Percentiles rank a stretch among this genome's conserved stretches.
These are phyloP conservation scores for Sanghuangporus baumii DNA, from an alignment of 1,284 basidiomycete species.

Conservation along the genomic window DNA sequence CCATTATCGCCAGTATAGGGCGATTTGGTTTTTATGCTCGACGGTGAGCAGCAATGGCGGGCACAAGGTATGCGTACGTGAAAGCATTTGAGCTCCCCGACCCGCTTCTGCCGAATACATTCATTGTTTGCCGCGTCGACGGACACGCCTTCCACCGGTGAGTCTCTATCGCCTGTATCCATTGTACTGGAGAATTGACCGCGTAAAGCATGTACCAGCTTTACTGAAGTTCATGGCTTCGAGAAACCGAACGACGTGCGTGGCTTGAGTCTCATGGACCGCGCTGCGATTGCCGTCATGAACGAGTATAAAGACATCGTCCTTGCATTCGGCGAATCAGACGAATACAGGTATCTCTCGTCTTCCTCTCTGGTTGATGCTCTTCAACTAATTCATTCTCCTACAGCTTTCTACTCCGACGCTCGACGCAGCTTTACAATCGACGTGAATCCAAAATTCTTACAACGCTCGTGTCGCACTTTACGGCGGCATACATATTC, in stretches of 20 bases:
- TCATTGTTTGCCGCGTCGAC: constrained; percentile 85
- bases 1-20: not conserved
- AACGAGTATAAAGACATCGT: constrained; percentile 76
- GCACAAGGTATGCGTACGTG: constrained; percentile 89
- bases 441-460: constrained; percentile 87
- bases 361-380: not conserved
- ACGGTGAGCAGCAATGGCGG: constrained; percentile 64
- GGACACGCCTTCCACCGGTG: constrained; percentile 94
- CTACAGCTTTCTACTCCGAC: constrained; percentile 79
- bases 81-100: constrained; percentile 89
- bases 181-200: not conserved
- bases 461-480: constrained; percentile 83
- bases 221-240: constrained; percentile 82
- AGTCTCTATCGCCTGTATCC: not conserved
- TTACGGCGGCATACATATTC: constrained; percentile 90
- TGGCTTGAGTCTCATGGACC: constrained; percentile 90
- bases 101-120: constrained; percentile 77
- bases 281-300: constrained; percentile 81
- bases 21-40: not conserved
- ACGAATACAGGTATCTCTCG: constrained; percentile 82
- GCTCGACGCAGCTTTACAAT: constrained; percentile 74
- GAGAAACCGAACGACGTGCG: constrained; percentile 87
- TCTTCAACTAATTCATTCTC: not conserved
- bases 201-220: constrained; percentile 34
- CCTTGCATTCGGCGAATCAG: constrained; percentile 92